phyloP scores from a whole-genome alignment of 805 yeast species.

The Pichia cabralensis region DNA sequence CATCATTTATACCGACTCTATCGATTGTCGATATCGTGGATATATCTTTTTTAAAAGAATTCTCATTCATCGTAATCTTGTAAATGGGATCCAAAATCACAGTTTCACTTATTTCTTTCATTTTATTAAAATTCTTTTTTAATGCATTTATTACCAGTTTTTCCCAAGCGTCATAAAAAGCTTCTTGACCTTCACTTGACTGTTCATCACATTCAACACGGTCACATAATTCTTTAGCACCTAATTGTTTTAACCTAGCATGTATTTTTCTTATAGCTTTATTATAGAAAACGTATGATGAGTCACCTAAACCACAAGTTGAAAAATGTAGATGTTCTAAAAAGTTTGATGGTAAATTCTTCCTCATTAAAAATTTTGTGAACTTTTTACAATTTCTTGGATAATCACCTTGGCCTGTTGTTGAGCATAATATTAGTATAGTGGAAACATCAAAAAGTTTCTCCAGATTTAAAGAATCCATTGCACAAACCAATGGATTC shows the following conservation, averaged over 20 bases:
- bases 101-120: constrained; percentile 3
- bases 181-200: constrained; percentile 67
- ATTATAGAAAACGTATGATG: constrained; percentile 82
- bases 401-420: constrained; percentile 92
- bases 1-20: not conserved
- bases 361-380: constrained; percentile 65
- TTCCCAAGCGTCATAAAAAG: constrained; percentile 71
- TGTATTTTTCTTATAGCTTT: constrained; percentile 82
- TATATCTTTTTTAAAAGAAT: constrained; percentile 12
- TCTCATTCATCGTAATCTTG: constrained; percentile 4
- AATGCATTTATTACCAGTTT: constrained; percentile 27
- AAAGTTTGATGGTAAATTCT: constrained; percentile 49
- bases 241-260: constrained; percentile 67
- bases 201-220: constrained; percentile 89
- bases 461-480: constrained; percentile 54
- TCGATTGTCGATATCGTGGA: not conserved
- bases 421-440: constrained; percentile 42
- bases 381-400: constrained; percentile 69
- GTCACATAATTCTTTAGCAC: constrained; percentile 60
- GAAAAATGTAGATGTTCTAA: constrained; percentile 55
- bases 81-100: constrained; percentile 3
- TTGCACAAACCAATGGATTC: constrained; percentile 35
- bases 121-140: constrained; percentile 8
- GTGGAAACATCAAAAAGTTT: constrained; percentile 38
- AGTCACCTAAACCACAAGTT: constrained; percentile 88